Conservation (phyloP, 73 alveolate genomes). For the Paramecium caudatum region DNA sequence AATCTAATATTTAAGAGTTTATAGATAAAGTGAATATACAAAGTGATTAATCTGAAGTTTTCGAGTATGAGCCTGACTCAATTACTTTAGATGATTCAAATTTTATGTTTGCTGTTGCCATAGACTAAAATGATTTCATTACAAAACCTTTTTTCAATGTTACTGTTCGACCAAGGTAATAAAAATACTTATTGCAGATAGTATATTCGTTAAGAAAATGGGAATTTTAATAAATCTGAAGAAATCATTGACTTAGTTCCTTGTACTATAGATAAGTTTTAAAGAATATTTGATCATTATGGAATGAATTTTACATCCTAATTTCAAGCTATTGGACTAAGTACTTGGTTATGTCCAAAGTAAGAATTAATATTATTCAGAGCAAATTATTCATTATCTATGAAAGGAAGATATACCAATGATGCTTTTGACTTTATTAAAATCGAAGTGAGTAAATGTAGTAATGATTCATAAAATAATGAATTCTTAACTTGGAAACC, state of each 20-base stretch:
- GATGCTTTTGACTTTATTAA: constrained; percentile 19
- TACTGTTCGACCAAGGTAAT: background rate
- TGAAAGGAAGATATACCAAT: constrained; percentile 19
- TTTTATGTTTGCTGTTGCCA: constrained; percentile 28
- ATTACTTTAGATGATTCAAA: background rate
- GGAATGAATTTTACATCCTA: constrained; percentile 1
- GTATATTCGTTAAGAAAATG: constrained; percentile 6
- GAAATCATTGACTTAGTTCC: constrained; percentile 4
- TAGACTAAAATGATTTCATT: background rate
- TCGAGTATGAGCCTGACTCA: background rate
- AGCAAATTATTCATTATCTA: background rate
- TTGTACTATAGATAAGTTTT: constrained; percentile 6
- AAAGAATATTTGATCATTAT: background rate
- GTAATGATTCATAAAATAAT: background rate
- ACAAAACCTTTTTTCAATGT: constrained; percentile 40
- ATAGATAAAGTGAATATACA: background rate
- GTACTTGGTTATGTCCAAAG: constrained; percentile 61
- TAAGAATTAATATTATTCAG: background rate
- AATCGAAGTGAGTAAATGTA: constrained; percentile 8
- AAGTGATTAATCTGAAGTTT: background rate
- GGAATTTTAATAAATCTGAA: background rate
- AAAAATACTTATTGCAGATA: background rate
- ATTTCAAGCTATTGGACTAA: background rate
- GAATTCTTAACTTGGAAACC: constrained; percentile 45
- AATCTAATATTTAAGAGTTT: constrained; percentile 38